Evolutionary conservation across 805 yeast species (phyloP).

Genomic region (Yamadazyma endophytica): DNA sequence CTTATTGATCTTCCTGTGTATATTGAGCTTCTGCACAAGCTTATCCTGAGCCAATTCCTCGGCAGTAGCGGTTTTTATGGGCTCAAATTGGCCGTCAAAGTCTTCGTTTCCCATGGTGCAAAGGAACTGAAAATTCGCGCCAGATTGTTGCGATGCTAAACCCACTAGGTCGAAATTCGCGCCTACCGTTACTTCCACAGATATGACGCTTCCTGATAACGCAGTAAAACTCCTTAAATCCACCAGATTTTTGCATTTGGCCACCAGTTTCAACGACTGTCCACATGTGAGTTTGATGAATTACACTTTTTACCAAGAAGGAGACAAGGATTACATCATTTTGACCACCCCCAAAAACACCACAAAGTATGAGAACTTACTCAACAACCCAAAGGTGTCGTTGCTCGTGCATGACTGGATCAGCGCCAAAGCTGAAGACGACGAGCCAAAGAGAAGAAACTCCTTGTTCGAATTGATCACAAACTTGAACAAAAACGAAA

Average conservation of each 20-base stretch:
- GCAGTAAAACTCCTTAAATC: conserved; percentile 46
- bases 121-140: too few species aligned
- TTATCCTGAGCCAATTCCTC: conserved; percentile 16
- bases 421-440: conserved; percentile 42
- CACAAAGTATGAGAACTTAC: conserved; percentile 68
- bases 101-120: too few species aligned
- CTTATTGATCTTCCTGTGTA: too few species aligned
- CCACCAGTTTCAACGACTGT: conserved; percentile 65
- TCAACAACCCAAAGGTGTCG: conserved; percentile 71
- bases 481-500: conserved; percentile 72
- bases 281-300: conserved; percentile 94
- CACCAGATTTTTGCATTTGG: conserved; percentile 76
- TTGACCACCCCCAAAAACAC: conserved; percentile 71
- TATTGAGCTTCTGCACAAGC: conserved; percentile 16
- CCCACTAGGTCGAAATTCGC: too few species aligned
- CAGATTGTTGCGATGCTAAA: too few species aligned
- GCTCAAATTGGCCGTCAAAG: conserved; percentile 26
- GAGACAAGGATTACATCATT: conserved; percentile 50
- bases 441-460: conserved; percentile 17
- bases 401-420: conserved; percentile 90
- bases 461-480: conserved; percentile 54
- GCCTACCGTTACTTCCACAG: conserved; percentile 7
- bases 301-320: conserved; percentile 57
- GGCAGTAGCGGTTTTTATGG: conserved; percentile 19
- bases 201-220: conserved; percentile 27